Base-by-base conservation (phyloP, 108 stramenopile genomes). In the Cylindrotheca fusiformis region DNA sequence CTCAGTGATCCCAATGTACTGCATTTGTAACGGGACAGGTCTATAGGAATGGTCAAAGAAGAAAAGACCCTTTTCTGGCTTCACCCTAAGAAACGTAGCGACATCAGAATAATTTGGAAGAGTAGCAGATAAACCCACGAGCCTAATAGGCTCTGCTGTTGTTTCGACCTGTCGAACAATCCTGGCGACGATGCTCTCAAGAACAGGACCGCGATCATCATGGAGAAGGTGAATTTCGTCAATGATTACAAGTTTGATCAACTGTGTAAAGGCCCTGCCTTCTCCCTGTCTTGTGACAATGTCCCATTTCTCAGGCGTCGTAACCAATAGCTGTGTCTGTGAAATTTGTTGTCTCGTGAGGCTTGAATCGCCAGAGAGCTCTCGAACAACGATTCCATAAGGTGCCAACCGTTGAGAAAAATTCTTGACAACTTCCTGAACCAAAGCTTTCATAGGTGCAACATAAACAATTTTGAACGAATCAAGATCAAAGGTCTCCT, bases 271-370 rank as follows among this genome's bases (percentile, higher is more conserved):
- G 12, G 97, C 87, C 36, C 99, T 78, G 28, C 98, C 99, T 48
- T 98, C 98, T 19, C 95, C 97, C 71, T 99, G 98, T n/a, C 99
- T 87, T 20, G 98, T 99, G 45, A 99, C 94, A 71, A 99, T 96
- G 67, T 99, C 99, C 97, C 97, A 99, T 75, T 99, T 99, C 63
- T 99, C 99, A 20, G 99, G 99, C 12, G 99, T 99, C 14, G 99
- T 99, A 2, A 99, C 98, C 55, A 99, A 88, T 54, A 99, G 78
- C 72, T 99, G 95, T 10, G 99, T 99, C 65, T 97, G 95, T 1
- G 88, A 69, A 63, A 99, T 98, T 81, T 99, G 95, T 68, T 93
- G 90, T 28, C 94, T 73, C 25, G 95, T 95, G 22, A 99, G 91
- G 68, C 85, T 95, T 31, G 96, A 96, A 77, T 99, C 99, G 26